Percentiles rank a stretch among this genome's conserved stretches.
Conservation (phyloP, 2,329 filamentous ascomycete genomes). For the Aureobasidium sp. region DNA sequence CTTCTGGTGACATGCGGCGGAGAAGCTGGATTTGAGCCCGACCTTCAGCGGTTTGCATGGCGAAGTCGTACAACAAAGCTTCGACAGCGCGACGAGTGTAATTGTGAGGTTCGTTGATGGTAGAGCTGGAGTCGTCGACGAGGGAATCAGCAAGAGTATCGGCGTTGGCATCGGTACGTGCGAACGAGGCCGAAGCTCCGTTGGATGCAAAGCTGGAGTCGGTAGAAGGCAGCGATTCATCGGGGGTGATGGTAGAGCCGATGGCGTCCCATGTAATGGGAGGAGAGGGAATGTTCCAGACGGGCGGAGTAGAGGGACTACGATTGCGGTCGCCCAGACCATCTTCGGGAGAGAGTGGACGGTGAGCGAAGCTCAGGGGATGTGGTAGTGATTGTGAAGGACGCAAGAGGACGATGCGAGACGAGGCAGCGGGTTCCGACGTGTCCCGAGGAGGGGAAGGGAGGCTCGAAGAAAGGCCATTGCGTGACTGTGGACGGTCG, state of each 20-base stretch:
- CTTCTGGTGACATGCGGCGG: background rate
- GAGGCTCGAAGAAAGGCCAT: background rate
- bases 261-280: constrained; percentile 69
- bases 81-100: background rate
- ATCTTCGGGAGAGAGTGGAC: constrained; percentile 14
- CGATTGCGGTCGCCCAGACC: constrained; percentile 78
- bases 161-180: constrained; percentile 24
- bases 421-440: background rate
- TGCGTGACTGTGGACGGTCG: constrained; percentile 9
- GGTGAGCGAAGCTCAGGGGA: background rate
- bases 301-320: too few species aligned
- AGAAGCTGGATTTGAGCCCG: constrained; percentile 2
- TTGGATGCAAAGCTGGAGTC: constrained; percentile 74
- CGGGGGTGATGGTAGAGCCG: constrained; percentile 68
- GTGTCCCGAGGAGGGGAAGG: constrained; percentile 9
- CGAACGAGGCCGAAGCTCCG: constrained; percentile 40
- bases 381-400: background rate
- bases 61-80: constrained; percentile 8
- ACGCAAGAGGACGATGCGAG: background rate
- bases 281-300: too few species aligned
- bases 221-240: constrained; percentile 69
- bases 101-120: background rate
- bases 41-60: constrained; percentile 11
- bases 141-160: background rate
- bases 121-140: background rate